Evolutionary conservation across 495 filamentous ascomycete genomes (phyloP), one percentile per base, ranked within the genome.

Genomic region (Penicillium atrosanguineum): DNA sequence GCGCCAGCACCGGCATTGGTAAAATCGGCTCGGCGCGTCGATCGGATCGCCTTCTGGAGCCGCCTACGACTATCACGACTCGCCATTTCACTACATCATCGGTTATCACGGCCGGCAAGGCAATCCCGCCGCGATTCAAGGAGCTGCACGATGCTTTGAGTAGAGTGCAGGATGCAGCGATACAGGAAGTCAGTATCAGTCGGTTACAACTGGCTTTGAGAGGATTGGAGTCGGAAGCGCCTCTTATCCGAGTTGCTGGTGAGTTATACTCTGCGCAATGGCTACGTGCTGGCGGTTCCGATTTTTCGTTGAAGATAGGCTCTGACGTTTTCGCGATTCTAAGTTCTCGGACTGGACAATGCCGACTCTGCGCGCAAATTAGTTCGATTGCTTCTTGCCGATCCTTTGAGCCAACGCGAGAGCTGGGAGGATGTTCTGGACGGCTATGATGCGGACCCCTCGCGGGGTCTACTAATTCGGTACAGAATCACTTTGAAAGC

Each of bases 161-260:
- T 8, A 75, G 78, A 20, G 72, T 96, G 20, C 78, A 88, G 56
- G 77, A 79, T 52, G 69, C 81, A 38, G 82, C 85, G 21, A 72
- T 81, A 36, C 79, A 79, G 54, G 83, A 85, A 66, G 79, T 91
- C 52, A 88, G 89, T 69, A 75, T 87, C 19, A 87, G 87, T 51
- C 83, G 90, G 58, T 65, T 97, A 47, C 85, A 90, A 61, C 79
- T 97, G 58, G 93, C 91, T 16, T 68, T 91, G 63, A 79, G 86
- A 45, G 90, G 90, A 6, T 73, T 96, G 56, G 83, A 88, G 59
- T 82, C 88, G 55, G 73, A 80, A 38, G 62, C 73, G 50, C 73
- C 78, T 29, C 79, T 88, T n/a, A 81, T 90, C 58, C 75, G 93
- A 34, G 77, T 97, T 64, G 91, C 83, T 56, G 71, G 78, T 85